Base-by-base conservation (phyloP, 768 basidiomycete species). In the Hygrophoropsis aurantiaca region DNA sequence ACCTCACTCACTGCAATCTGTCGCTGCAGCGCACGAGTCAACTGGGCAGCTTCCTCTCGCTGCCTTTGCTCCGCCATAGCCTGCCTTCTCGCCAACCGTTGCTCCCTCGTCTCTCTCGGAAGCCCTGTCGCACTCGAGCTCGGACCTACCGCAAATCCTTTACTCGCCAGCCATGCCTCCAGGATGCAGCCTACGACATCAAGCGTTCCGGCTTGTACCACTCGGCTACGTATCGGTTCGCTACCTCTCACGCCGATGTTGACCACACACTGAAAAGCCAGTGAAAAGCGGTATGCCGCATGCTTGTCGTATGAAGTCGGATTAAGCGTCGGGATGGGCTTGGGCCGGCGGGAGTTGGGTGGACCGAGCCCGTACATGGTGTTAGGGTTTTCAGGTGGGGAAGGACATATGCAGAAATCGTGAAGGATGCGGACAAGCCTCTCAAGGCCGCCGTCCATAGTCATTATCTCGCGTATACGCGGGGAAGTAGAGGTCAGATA, bases 401-500 rank as follows among this genome's bases (percentile, higher is more conserved):
- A 88, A 1, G 90, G 90, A 52, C 78, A 83, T 19, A 90, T 68
- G 65, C 91, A 93, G 57, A 90, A 91, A 52, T 94, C 90, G 58
- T 88, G 88, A 9, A 95, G 76, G 52, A 99, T 91, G 47, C 89
- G 82, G 11, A 98, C 89, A 24, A 99, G 85, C 11, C 95, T 86
- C 62, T 99, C 97, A 15, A 99, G 82, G 1, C 97, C 97, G 39
- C 97, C 97, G 60, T 98, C 95, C 79, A 89, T 85, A 23, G 94
- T 95, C 81, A 99, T 90, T 57, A 97, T 97, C 70, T 99, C 97
- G 49, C 95, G 86, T 70, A 99, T 98, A 45, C 94, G 84, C 2
- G 97, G 94, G 0, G 94, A 97, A 5, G 97, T 97, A 1, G 92
- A 93, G 7, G 95, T 98, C 54, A 99, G 87, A 70, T 97, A 94